Evolutionary conservation across 2,329 filamentous ascomycete genomes (phyloP), one percentile per base, ranked within the genome.

Genomic region (Aspergillus sp.): DNA sequence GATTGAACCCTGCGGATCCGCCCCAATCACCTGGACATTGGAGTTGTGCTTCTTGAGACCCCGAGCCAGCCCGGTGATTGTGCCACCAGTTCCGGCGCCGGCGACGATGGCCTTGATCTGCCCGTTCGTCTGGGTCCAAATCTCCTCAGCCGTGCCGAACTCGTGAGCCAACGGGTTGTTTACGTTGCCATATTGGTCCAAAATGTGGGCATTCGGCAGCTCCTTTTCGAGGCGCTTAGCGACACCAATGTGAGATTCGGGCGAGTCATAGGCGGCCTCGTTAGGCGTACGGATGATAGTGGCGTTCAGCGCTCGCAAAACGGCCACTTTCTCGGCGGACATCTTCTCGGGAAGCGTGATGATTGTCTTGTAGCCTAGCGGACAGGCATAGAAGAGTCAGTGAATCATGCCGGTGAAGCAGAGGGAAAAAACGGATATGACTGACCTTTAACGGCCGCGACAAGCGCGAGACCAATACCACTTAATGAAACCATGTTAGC

Each of bases 261-360:
- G 95, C 45, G 87, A 89, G 77, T 99, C 95, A 82, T 87, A 98
- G 47, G 95, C 94, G 42, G 95, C 95, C 77, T 96, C 92, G 36
- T 93, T 99, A 24, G 95, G 95, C 4, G 95, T 99, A 56, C 95
- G 89, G 75, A 99, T 97, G 78, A 99, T 98, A 73, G 96, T 97
- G 47, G 95, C 95, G 65, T 94, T 94, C 55, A 99, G 85, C 31
- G 95, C 94, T 69, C 92, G 90, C 63, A 99, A 84, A 29, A 99
- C 95, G 2, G 94, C 90, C 45, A 99, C 95, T 79, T 99, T 99
- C 79, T 99, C 95, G 52, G 92, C 90, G 1, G 92, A 97, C 95
- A 99, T 99, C 84, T 99, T 99, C 81, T 99, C 95, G 54, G 95
- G 95, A 50, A 99, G 86, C 11, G 95, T 99, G 77, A 99, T 99